Conservation (phyloP, 2,329 filamentous ascomycete species). For the Anthostomella pinea region DNA sequence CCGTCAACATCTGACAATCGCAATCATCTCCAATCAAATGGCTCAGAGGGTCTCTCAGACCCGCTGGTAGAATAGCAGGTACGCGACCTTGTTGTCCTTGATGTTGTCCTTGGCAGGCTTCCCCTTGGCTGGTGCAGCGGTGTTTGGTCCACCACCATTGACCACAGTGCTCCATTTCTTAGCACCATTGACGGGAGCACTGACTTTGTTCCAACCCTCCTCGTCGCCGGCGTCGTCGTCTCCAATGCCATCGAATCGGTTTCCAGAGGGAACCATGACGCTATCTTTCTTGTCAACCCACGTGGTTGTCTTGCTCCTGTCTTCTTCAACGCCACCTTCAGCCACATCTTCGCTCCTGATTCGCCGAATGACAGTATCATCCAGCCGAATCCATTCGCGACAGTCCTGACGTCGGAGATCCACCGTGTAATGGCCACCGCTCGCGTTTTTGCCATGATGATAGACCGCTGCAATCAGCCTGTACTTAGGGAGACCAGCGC, state of each 20-base stretch:
- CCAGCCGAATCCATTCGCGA: slow-evolving; percentile 92
- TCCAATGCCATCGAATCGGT: slow-evolving; percentile 70
- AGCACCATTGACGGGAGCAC: slow-evolving; percentile 57
- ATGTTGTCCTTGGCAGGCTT: slow-evolving; percentile 61
- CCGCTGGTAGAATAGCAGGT: slow-evolving; percentile 91
- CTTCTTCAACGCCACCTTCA: slow-evolving; percentile 78
- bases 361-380: slow-evolving; percentile 86
- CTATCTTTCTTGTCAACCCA: slow-evolving; percentile 61
- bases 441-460: slow-evolving; percentile 95
- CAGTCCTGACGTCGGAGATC: slow-evolving; percentile 92
- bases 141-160: slow-evolving; percentile 62
- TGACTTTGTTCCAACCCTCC: slow-evolving; percentile 81
- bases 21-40: not conserved
- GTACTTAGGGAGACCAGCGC: slow-evolving; percentile 74
- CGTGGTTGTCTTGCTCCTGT: slow-evolving; percentile 57
- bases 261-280: slow-evolving; percentile 46
- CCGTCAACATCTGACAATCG: not conserved
- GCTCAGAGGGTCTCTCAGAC: slow-evolving; percentile 42
- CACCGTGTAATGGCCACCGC: slow-evolving; percentile 96
- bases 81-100: slow-evolving; percentile 95
- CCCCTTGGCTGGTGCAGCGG: slow-evolving; percentile 50
- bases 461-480: slow-evolving; percentile 88
- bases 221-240: slow-evolving; percentile 67
- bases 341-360: slow-evolving; percentile 87
- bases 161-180: slow-evolving; percentile 72